Evolutionary conservation across 192 early-diverging fungal genomes (phyloP).

Genomic region (Coemansia sp.): DNA sequence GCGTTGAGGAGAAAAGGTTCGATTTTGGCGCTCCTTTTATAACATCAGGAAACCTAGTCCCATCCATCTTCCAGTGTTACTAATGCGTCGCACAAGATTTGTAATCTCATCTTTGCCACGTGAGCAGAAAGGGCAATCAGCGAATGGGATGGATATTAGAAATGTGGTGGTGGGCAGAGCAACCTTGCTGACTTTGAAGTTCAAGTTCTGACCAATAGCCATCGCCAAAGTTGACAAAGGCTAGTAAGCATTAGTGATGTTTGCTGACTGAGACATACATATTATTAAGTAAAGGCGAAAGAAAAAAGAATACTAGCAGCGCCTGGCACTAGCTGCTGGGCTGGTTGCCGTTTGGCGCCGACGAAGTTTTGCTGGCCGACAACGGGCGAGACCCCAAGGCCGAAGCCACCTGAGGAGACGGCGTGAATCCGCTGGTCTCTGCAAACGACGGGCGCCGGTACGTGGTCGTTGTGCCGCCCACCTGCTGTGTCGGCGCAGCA

Average conservation of each 20-base stretch:
- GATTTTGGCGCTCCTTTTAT: neutral
- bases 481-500: neutral
- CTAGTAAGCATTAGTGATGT: neutral
- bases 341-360: neutral
- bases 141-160: neutral
- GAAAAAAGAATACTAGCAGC: neutral
- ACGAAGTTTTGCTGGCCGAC: neutral
- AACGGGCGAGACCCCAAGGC: neutral
- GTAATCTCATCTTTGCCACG: neutral
- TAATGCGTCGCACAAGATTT: neutral
- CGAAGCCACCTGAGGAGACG: conserved; percentile 8
- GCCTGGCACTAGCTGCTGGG: neutral
- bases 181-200: neutral
- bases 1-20: neutral
- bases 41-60: neutral
- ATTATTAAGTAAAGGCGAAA: neutral
- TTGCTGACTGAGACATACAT: neutral
- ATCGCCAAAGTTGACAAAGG: neutral
- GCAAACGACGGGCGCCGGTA: conserved; percentile 35
- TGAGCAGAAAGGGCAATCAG: neutral
- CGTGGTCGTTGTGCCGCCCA: conserved; percentile 1
- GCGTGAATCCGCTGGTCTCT: conserved; percentile 26
- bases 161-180: neutral
- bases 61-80: neutral
- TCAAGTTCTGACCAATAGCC: neutral